A percentile compares a stretch with the other conserved stretches of the same genome.
Evolutionary conservation across 2,329 filamentous ascomycete species (phyloP).

Genomic region (Lasiodiplodia theobromae): DNA sequence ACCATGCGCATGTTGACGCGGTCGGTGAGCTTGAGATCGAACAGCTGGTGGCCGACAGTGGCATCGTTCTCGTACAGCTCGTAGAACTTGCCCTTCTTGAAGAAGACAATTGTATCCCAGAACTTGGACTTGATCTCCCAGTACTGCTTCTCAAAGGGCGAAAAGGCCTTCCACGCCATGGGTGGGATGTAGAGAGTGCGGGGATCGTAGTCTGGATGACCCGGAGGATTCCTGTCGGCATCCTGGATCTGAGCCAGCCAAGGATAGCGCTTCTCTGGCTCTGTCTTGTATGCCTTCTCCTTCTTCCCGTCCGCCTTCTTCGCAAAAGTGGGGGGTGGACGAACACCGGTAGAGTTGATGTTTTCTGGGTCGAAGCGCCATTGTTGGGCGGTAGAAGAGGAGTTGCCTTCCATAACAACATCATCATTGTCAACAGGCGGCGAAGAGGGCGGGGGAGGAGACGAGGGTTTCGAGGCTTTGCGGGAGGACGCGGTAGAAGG

Average conservation of each 20-base stretch:
- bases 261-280: constrained; percentile 84
- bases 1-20: constrained; percentile 99
- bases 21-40: constrained; percentile 97
- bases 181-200: constrained; percentile 91
- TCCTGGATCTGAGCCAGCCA: constrained; percentile 90
- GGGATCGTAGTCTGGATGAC: constrained; percentile 88
- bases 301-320: constrained; percentile 46
- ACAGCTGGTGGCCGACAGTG: constrained; percentile 93
- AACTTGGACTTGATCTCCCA: constrained; percentile 99
- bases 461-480: constrained; percentile 66
- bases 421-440: constrained; percentile 62
- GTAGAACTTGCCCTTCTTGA: constrained; percentile 99
- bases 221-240: constrained; percentile 78
- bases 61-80: constrained; percentile 98
- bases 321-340: constrained; percentile 39
- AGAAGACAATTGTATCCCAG: constrained; percentile 97
- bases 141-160: constrained; percentile 96
- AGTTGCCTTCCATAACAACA: constrained; percentile 55
- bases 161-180: constrained; percentile 80
- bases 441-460: constrained; percentile 56
- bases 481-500: constrained; percentile 62
- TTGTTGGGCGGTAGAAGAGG: constrained; percentile 76
- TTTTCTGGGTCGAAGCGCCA: constrained; percentile 78
- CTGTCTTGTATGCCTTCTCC: constrained; percentile 77
- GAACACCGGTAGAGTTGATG: constrained; percentile 59